Percentiles rank a stretch among this genome's conserved stretches.
Conservation (phyloP, 148 eudicot genomes). For the Nepenthes gracilis region DNA sequence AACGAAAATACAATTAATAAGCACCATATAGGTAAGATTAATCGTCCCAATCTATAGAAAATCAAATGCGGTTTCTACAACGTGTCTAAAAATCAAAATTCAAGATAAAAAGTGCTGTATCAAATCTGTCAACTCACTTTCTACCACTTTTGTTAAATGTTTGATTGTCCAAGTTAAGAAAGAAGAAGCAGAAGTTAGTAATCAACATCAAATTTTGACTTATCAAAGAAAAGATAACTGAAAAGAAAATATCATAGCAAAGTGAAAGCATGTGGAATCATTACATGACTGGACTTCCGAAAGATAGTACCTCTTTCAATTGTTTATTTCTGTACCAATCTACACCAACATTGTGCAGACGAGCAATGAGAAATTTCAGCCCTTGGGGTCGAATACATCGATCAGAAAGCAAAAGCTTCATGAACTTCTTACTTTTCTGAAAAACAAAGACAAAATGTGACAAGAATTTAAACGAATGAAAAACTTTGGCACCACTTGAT, state of each 20-base stretch:
- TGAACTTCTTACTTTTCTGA: conserved; percentile 42
- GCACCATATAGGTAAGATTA: no score
- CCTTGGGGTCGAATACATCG: conserved; percentile 39
- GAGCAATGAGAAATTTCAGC: conserved; percentile 44
- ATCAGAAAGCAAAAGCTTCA: conserved; percentile 46
- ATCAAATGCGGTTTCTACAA: no score
- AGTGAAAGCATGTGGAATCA: not conserved
- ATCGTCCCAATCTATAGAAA: no score
- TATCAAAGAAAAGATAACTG: not conserved
- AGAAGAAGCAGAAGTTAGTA: no score
- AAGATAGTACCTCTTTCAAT: conserved; percentile 48
- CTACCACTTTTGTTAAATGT: no score
- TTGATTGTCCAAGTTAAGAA: no score
- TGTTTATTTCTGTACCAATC: conserved; percentile 37
- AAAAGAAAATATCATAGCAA: not conserved
- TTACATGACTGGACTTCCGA: not conserved
- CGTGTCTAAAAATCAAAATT: no score
- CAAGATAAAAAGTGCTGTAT: no score
- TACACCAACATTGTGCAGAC: conserved; percentile 55
- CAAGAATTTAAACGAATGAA: conserved; percentile 9
- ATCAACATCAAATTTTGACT: no score
- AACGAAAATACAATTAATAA: no score
- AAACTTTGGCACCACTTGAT: not conserved
- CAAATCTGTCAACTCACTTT: no score
- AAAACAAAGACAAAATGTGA: conserved; percentile 9